A percentile compares a stretch with the other conserved stretches of the same genome.
Conservation (phyloP, 2,329 filamentous ascomycete genomes). For the Colletotrichum sojae region DNA sequence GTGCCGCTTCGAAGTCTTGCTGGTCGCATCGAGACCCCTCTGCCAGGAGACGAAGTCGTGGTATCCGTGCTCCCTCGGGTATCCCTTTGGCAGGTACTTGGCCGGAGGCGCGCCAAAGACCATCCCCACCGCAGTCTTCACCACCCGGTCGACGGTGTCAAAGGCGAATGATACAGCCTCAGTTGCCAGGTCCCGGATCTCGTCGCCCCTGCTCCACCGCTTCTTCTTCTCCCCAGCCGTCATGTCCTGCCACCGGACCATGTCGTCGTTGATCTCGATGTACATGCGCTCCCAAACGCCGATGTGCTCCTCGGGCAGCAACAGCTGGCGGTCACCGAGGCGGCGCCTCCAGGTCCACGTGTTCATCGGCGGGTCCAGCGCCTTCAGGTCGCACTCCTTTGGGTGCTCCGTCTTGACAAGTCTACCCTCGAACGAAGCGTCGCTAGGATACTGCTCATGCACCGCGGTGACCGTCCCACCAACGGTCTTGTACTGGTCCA, state of each 20-base stretch:
- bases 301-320: slow-evolving; percentile 40
- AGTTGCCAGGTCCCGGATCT: slow-evolving; percentile 9
- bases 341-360: slow-evolving; percentile 38
- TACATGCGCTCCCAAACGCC: slow-evolving; percentile 44
- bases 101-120: slow-evolving; percentile 1
- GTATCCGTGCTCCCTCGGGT: slow-evolving; percentile 22
- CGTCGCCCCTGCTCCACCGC: slow-evolving; percentile 11
- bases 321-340: neutral
- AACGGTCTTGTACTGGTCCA: slow-evolving; percentile 33
- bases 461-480: slow-evolving; percentile 29
- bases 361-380: slow-evolving; percentile 15
- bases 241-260: slow-evolving; percentile 30
- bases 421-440: neutral
- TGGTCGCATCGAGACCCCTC: neutral
- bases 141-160: neutral
- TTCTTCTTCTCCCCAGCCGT: slow-evolving; percentile 9
- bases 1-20: neutral
- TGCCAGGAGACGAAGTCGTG: slow-evolving; percentile 39
- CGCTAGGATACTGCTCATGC: slow-evolving; percentile 1
- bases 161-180: neutral
- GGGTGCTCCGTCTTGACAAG: slow-evolving; percentile 39
- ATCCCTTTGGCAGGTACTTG: neutral
- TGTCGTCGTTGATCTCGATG: slow-evolving; percentile 40
- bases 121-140: neutral
- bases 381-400: slow-evolving; percentile 33